Evolutionary conservation across 805 yeast genomes (phyloP), one percentile per base, ranked within the genome.

Genomic region (Barnettozyma wickerhamii): DNA sequence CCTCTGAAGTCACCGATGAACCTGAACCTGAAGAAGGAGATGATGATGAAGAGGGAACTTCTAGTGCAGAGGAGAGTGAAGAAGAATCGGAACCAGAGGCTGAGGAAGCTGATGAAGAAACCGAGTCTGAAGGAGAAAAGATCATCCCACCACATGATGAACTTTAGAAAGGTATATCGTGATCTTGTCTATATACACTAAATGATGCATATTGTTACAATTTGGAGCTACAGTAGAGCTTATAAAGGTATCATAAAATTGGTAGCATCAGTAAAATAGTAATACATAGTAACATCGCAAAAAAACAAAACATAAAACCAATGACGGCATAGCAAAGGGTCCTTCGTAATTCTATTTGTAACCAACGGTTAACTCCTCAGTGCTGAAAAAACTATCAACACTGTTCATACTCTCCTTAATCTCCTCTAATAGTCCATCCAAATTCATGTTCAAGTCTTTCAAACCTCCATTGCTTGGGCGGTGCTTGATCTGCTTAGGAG

Each of bases 401-500:
- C 26, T 18, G 17, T 40, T 48, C 35, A 53, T 33, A 30, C 50
- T 54, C 29, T 50, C 53, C 32, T 42, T 51, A 19, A 56, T 54
- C 37, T 56, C 56, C 13, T 51, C 48, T 26, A 56, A 30, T 19
- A 54, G 35, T 0, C 49, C 55, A 30, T 56, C 54, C 26, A 54
- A 19, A 20, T 48, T 41, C 39, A 20, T 33, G 40, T 27, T 34
- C 30, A 27, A 12, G 26, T n/a, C n/a, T n/a, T n/a, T n/a, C n/a
- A n/a, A n/a, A n/a, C n/a, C n/a, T n/a, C 20, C 30, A 34, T 38
- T 38, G 32, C 19, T 27, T n/a, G n/a, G n/a, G n/a, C n/a, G n/a
- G n/a, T n/a, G n/a, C n/a, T n/a, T n/a, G n/a, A n/a, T n/a, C n/a
- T n/a, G n/a, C n/a, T n/a, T n/a, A n/a, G n/a, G n/a, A n/a, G n/a